Conservation (phyloP, 2,329 filamentous ascomycete genomes). For the Talaromyces sp. region DNA sequence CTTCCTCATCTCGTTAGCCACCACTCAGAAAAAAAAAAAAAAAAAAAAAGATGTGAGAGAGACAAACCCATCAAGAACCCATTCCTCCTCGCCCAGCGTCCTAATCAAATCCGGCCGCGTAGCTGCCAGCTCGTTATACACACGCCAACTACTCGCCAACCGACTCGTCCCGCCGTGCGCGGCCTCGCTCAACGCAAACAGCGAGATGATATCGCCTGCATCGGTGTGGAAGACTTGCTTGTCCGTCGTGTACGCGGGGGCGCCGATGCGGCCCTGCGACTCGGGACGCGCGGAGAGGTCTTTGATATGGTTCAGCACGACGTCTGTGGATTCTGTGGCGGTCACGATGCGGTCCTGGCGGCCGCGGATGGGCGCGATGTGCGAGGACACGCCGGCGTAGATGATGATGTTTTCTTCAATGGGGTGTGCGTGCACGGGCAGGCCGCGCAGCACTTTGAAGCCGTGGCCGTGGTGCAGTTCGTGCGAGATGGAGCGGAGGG, state of each 20-base stretch:
- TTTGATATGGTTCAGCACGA: conserved; percentile 59
- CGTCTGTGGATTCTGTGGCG: conserved; percentile 29
- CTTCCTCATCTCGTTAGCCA: conserved; percentile 28
- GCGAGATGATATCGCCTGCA: conserved; percentile 49
- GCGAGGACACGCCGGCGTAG: conserved; percentile 39
- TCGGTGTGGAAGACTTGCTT: conserved; percentile 54
- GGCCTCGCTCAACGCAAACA: conserved; percentile 44
- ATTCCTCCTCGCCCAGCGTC: conserved; percentile 45
- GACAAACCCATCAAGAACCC: conserved; percentile 40
- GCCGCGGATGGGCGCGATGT: conserved; percentile 36
- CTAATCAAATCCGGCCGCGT: conserved; percentile 50
- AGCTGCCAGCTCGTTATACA: conserved; percentile 52
- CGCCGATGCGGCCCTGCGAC: conserved; percentile 30
- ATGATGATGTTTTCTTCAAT: conserved; percentile 36
- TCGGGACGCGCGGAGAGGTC: conserved; percentile 42
- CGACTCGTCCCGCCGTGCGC: conserved; percentile 49
- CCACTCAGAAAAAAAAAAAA: too few species aligned
- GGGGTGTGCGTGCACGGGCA: conserved; percentile 33
- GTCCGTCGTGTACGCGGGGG: conserved; percentile 40
- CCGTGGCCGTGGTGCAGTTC: conserved; percentile 39
- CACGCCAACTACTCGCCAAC: conserved; percentile 48
- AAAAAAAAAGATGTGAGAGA: neutral
- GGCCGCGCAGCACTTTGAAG: conserved; percentile 41
- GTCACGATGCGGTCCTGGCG: conserved; percentile 36
- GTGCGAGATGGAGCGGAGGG: conserved; percentile 29